These are phyloP conservation scores for Dicorynia guianensis DNA, from an alignment of 306 rosid genomes.

Conservation along the genomic window DNA sequence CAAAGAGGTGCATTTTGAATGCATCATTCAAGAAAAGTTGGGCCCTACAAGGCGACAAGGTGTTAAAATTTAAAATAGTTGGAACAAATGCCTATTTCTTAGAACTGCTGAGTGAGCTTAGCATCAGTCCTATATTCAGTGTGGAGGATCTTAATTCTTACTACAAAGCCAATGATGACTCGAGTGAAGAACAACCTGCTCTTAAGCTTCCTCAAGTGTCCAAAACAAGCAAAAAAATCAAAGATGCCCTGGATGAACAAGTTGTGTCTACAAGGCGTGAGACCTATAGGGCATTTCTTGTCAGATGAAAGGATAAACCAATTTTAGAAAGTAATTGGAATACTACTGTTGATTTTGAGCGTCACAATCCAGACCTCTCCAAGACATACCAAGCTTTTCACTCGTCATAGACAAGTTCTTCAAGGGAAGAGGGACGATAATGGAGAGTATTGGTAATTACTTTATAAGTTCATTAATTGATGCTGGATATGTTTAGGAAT, in stretches of 20 bases:
- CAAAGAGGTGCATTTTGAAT: not conserved
- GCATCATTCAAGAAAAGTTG: not conserved
- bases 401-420: not conserved
- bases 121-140: too few species aligned
- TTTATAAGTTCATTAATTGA: too few species aligned
- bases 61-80: too few species aligned
- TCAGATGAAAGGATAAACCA: not conserved
- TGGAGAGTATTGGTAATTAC: not conserved
- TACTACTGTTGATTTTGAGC: not conserved
- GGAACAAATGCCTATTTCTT: too few species aligned
- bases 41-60: too few species aligned
- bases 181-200: too few species aligned
- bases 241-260: not conserved
- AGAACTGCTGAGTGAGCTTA: too few species aligned
- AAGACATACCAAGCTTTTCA: not conserved
- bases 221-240: too few species aligned
- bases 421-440: not conserved
- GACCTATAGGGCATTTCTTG: not conserved
- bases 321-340: not conserved
- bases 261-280: not conserved
- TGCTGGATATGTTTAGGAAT: too few species aligned
- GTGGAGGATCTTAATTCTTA: too few species aligned
- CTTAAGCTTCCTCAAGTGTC: too few species aligned
- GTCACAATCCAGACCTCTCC: not conserved
- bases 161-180: too few species aligned